phyloP scores from a whole-genome alignment of 192 early-diverging fungal species.

The Podila epigama region DNA sequence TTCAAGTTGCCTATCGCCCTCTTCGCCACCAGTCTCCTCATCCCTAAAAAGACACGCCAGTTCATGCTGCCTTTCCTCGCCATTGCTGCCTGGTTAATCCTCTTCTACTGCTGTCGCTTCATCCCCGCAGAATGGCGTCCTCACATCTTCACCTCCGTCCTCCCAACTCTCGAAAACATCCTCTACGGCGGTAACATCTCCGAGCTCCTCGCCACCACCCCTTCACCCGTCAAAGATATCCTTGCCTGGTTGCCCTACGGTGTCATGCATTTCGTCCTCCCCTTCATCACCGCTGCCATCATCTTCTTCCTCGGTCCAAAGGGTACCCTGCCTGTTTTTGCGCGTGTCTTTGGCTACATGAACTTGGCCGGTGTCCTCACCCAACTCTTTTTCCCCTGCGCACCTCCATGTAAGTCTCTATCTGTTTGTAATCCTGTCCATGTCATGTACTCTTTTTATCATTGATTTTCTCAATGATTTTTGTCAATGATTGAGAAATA shows the following conservation, averaged over 20 bases:
- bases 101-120: constrained; percentile 63
- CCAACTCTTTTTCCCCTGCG: constrained; percentile 69
- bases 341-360: constrained; percentile 69
- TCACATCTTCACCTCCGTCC: constrained; percentile 68
- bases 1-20: constrained; percentile 46
- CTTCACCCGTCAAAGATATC: constrained; percentile 63
- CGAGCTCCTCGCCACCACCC: constrained; percentile 61
- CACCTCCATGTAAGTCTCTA: constrained; percentile 67
- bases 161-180: constrained; percentile 71
- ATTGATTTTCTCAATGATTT: too few species aligned
- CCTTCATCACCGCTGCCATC: constrained; percentile 58
- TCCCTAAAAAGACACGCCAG: constrained; percentile 53
- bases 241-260: constrained; percentile 78
- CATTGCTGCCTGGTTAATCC: constrained; percentile 65
- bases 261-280: constrained; percentile 75
- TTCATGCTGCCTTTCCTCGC: constrained; percentile 60
- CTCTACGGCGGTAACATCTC: constrained; percentile 73
- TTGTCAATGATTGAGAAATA: too few species aligned
- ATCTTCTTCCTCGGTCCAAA: constrained; percentile 62
- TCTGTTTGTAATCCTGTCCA: not conserved
- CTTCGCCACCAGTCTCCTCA: constrained; percentile 27
- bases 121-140: constrained; percentile 60
- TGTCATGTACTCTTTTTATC: too few species aligned
- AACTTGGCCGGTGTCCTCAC: constrained; percentile 75
- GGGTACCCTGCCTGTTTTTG: constrained; percentile 59